phyloP scores from a whole-genome alignment of 73 alveolate species.

The Effrenium voratum region DNA sequence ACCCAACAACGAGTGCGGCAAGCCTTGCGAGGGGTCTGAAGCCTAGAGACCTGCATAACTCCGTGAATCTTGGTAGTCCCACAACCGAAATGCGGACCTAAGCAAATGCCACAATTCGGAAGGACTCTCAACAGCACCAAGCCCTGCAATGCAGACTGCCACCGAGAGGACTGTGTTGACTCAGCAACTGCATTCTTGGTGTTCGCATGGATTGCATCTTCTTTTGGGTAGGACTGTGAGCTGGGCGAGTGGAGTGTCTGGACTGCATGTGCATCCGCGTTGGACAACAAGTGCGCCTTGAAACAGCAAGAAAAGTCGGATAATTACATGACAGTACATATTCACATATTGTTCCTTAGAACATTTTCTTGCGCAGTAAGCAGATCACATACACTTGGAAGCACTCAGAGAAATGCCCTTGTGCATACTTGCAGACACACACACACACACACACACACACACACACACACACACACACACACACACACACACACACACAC shows the following conservation, averaged over 20 bases:
- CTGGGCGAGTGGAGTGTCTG: constrained; percentile 68
- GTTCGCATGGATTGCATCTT: neutral
- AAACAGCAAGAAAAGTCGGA: neutral
- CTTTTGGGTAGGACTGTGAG: constrained; percentile 29
- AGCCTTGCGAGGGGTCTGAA: constrained; percentile 64
- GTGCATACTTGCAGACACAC: too few species aligned
- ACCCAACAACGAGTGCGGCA: constrained; percentile 83
- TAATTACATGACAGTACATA: neutral
- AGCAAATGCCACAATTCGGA: neutral
- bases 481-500: too few species aligned
- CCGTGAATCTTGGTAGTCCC: neutral
- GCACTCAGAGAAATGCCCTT: too few species aligned
- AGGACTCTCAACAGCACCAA: constrained; percentile 67
- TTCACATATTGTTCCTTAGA: neutral
- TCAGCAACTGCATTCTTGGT: neutral
- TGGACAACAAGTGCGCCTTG: constrained; percentile 78
- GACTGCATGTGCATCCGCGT: constrained; percentile 34
- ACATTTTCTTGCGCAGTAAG: neutral
- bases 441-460: too few species aligned
- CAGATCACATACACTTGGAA: too few species aligned
- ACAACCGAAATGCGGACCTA: neutral
- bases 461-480: too few species aligned
- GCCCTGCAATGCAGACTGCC: constrained; percentile 61
- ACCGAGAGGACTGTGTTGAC: constrained; percentile 42
- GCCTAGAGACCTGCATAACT: neutral